Percentiles rank a stretch among this genome's conserved stretches.
Evolutionary conservation across 2,329 filamentous ascomycete species (phyloP).

Genomic region (Verticillium dahliae): DNA sequence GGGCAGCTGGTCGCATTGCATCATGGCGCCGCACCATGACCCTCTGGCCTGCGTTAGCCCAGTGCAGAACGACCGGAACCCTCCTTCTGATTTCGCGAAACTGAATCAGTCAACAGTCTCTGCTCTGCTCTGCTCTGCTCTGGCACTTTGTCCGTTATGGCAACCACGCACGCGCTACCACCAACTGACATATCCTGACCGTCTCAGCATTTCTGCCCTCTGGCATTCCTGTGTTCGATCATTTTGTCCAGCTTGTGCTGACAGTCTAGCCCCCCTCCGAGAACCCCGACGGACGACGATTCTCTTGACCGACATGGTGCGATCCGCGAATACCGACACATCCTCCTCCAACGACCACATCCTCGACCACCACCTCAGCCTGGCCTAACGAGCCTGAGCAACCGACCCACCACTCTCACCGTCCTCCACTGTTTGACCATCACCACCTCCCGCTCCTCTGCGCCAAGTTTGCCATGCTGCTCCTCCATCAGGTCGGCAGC

Average conservation of each 20-base stretch:
- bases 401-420: neutral
- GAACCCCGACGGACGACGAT: neutral
- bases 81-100: neutral
- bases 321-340: neutral
- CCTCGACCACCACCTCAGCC: neutral
- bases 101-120: neutral
- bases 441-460: neutral
- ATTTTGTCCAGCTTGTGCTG: neutral
- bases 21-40: neutral
- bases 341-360: neutral
- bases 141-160: neutral
- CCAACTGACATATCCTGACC: neutral
- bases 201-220: neutral
- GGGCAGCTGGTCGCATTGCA: neutral
- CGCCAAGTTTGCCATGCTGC: slow-evolving; percentile 58
- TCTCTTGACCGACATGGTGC: neutral
- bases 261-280: neutral
- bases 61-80: neutral
- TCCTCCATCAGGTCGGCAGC: slow-evolving; percentile 83
- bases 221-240: neutral
- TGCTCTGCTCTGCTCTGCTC: neutral
- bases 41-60: neutral
- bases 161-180: neutral
- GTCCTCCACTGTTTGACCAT: neutral
- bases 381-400: neutral